Evolutionary conservation across 345 rosid species (phyloP).

Genomic region (Syzygium grande): DNA sequence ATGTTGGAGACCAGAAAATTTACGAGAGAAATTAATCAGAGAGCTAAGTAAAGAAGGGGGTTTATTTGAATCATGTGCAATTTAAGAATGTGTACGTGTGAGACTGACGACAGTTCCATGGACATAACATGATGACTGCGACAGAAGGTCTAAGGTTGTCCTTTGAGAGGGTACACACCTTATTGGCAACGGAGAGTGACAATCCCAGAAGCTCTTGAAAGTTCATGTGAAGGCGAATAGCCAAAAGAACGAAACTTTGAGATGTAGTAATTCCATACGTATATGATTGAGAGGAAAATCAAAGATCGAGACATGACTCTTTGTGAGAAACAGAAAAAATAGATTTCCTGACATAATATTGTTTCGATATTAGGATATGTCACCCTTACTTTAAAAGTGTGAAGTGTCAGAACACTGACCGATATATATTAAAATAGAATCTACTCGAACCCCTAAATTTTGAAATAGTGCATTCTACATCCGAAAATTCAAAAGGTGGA

Average conservation of each 20-base stretch:
- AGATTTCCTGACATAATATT: not conserved
- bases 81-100: not conserved
- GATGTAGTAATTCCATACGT: not conserved
- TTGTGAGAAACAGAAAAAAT: not conserved
- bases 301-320: not conserved
- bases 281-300: not conserved
- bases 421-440: not conserved
- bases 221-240: not conserved
- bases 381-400: not conserved
- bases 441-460: not conserved
- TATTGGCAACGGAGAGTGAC: not conserved
- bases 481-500: not conserved
- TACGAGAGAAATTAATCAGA: not conserved
- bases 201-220: not conserved
- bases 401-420: not conserved
- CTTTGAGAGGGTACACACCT: not conserved
- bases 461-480: not conserved
- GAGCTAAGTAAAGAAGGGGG: not conserved
- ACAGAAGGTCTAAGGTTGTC: not conserved
- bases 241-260: not conserved
- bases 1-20: not conserved
- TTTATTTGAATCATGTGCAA: not conserved
- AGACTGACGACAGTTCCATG: not conserved
- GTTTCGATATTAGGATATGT: not conserved
- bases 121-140: not conserved